Percentiles rank a stretch among this genome's conserved stretches.
Conservation (phyloP, 495 filamentous ascomycete species). For the Penicillium cinerascens region DNA sequence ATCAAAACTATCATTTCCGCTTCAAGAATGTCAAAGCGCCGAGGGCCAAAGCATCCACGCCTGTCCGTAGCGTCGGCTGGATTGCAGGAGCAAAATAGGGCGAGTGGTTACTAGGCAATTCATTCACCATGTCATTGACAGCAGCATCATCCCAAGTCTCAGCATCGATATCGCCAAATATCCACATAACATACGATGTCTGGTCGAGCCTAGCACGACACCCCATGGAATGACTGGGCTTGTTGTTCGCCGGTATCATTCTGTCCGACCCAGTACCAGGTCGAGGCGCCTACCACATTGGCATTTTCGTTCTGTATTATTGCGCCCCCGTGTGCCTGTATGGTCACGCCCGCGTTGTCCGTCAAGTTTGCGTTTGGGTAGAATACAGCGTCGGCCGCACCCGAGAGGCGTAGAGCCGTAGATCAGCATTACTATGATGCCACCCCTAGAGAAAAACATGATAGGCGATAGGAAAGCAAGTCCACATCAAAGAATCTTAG, state of each 20-base stretch:
- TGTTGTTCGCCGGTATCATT: conserved; percentile 30
- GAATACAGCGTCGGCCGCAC: no score
- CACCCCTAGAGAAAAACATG: no score
- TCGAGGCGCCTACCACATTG: no score
- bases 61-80: conserved; percentile 55
- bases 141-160: conserved; percentile 47
- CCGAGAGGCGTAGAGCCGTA: no score
- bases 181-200: conserved; percentile 55
- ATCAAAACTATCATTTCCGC: conserved; percentile 4
- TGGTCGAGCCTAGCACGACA: conserved; percentile 39
- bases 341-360: no score
- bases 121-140: conserved; percentile 35
- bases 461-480: no score
- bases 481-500: no score
- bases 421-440: no score
- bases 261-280: no score
- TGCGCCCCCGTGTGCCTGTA: no score
- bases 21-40: conserved; percentile 48
- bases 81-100: conserved; percentile 58
- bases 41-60: conserved; percentile 52
- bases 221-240: conserved; percentile 26
- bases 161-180: conserved; percentile 51
- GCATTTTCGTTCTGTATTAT: no score
- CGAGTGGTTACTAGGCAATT: conserved; percentile 56
- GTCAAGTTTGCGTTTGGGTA: no score